phyloP scores from a whole-genome alignment of 768 basidiomycete species.

The Auriculariales sp. region DNA sequence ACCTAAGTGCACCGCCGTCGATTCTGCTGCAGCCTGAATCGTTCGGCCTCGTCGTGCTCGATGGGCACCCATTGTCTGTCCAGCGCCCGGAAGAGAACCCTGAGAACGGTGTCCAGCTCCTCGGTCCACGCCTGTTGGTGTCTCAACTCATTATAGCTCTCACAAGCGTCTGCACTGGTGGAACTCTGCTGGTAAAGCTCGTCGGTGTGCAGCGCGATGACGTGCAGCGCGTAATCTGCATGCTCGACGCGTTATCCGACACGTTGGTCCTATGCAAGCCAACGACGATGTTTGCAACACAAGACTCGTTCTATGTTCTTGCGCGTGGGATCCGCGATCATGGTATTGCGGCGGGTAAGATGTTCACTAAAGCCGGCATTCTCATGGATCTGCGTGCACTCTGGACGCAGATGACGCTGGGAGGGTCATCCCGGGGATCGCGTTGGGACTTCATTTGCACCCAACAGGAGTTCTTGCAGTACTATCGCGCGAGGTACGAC shows the following conservation, averaged over 20 bases:
- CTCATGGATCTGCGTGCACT: not conserved
- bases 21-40: not conserved
- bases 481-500: not conserved
- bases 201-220: slow-evolving; percentile 15
- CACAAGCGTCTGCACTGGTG: slow-evolving; percentile 11
- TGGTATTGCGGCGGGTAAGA: not conserved
- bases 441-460: not conserved
- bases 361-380: not conserved
- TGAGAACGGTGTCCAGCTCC: slow-evolving; percentile 7
- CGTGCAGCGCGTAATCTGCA: slow-evolving; percentile 16
- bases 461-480: not conserved
- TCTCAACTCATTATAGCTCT: slow-evolving; percentile 19
- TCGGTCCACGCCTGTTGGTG: slow-evolving; percentile 15
- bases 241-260: slow-evolving; percentile 16
- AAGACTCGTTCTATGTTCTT: slow-evolving; percentile 18
- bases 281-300: slow-evolving; percentile 15
- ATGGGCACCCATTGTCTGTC: slow-evolving; percentile 20
- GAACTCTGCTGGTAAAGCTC: slow-evolving; percentile 19
- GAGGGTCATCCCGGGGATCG: not conserved
- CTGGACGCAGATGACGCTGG: not conserved
- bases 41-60: slow-evolving; percentile 19
- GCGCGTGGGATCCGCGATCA: slow-evolving; percentile 11
- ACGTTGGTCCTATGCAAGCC: slow-evolving; percentile 17
- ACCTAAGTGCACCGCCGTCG: not conserved
- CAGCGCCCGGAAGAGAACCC: slow-evolving; percentile 11